phyloP scores from a whole-genome alignment of 257 asterid species.

The Avicennia marina region DNA sequence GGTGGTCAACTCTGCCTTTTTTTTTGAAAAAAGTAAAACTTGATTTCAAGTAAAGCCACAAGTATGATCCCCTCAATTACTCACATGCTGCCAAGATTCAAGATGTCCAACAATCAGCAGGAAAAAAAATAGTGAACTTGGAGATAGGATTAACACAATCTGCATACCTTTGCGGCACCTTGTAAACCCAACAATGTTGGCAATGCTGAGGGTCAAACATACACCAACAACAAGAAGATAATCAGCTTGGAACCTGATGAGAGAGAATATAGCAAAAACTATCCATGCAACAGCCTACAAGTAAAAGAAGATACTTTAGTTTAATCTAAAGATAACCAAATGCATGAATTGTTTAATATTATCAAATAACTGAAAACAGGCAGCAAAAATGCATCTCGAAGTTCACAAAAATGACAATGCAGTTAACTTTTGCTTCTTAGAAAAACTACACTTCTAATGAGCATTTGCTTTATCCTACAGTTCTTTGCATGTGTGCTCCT shows the following conservation, averaged over 20 bases:
- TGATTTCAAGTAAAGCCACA: too few relatives aligned
- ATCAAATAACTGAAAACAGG: neutral
- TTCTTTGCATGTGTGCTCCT: neutral
- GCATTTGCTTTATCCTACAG: neutral
- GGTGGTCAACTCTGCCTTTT: too few relatives aligned
- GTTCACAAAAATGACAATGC: neutral
- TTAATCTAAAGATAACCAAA: neutral
- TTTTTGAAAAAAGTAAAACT: too few relatives aligned
- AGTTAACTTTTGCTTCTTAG: neutral
- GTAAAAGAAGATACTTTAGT: conserved; percentile 1
- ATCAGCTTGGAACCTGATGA: conserved; percentile 89
- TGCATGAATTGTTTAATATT: neutral
- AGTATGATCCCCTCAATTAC: too few relatives aligned
- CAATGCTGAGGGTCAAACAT: conserved; percentile 93
- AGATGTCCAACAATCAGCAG: conserved; percentile 39
- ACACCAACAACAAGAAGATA: conserved; percentile 95
- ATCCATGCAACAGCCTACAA: conserved; percentile 84
- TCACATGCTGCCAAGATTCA: too few relatives aligned
- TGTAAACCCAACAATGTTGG: conserved; percentile 95
- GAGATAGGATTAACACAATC: neutral
- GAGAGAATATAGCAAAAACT: conserved; percentile 76
- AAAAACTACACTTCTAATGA: neutral
- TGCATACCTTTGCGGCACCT: conserved; percentile 94
- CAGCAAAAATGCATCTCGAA: neutral
- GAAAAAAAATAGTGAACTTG: neutral